Evolutionary conservation across 345 rosid species (phyloP), one percentile per base, ranked within the genome.

Genomic region (Lepidium aucheri): DNA sequence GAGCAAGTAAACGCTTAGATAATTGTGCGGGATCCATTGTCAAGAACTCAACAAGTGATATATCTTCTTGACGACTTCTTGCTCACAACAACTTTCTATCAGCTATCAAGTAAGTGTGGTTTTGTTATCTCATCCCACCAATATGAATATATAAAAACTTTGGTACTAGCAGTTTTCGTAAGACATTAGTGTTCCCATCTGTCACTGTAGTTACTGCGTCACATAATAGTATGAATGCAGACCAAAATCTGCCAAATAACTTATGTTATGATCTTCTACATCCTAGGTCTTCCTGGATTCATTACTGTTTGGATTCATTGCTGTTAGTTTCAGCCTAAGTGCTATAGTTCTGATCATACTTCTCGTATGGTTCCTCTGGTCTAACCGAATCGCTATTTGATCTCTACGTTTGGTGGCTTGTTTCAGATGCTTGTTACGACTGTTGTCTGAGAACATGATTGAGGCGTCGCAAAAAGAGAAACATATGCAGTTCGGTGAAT

Each of bases 1-100:
- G 65, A 75, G 70, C 76, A 60, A 71, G 49, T 51, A 71, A 74
- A 76, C 40, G 77, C n/a, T 54, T 77, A 77, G 84, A 77, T 69
- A 60, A 66, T 70, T 40, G 76, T 18, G 51, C 63, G 3, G 74
- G 76, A 63, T 36, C 74, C 40, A 44, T 76, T 59, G 68, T 84
- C 64, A 75, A 67, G 69, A 79, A 59, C 76, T 49, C 43, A 34
- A 42, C 74, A 47, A 82, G 67, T 55, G 80, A 79, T 67, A 34
- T 79, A 74, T 73, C 77, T 35, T 74, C 77, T 81, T 79, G 77
- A 76, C 47, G 33, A 46, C 56, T 73, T 63, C 67, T 50, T 47
- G 46, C 66, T 66, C 53, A 61, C 76, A 60, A 30, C 64, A 53
- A 53, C 14, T n/a, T 18, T 52, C 20, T 30, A 47, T 50, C 59